Base-by-base conservation (phyloP, 2,329 filamentous ascomycete genomes). In the Teratosphaeria gauchensis region DNA sequence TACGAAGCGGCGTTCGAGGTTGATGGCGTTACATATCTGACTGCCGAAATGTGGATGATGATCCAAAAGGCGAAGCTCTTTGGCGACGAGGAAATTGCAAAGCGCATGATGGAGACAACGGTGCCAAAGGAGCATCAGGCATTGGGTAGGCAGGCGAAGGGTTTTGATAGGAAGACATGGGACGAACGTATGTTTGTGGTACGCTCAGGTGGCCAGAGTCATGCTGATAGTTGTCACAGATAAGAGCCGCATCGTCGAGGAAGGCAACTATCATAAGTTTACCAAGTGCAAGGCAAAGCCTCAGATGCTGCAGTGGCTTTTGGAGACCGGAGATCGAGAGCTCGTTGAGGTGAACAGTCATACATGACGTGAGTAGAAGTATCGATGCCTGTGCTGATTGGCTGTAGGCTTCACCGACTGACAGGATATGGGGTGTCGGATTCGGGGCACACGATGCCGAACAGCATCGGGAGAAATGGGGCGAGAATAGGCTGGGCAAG, bases 381-480 rank as follows among this genome's bases (percentile, higher is more conserved):
- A 14, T 5, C 6, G n/a, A 21, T 6, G 14, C 21, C 55, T 5
- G 19, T 21, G 30, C 12, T 8, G 9, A 51, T 21, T 61, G 11
- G 12, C 58, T 52, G 51, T 54, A 77, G 69, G 74, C 75, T 3
- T 72, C 70, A 31, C 82, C 84, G 11, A 76, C 70, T 59, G 85
- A 89, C 73, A 67, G 76, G 4, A 80, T 88, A 57, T 89, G 85
- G 86, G 86, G 85, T 1, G 74, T 89, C 53, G 86, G 86, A 5
- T 87, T 82, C 64, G 73, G 66, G 2, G 80, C 77, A 7, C 73
- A 72, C 19, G 73, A 78, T 65, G 84, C 84, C 2, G 75, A 73
- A 58, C 62, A 30, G 1, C 76, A 77, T 55, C 76, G 78, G 54
- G 68, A 72, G 19, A 63, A 70, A 2, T 89, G 85, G 86, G 86